Evolutionary conservation across 495 filamentous ascomycete species (phyloP).

Genomic region (Neurospora tetrasperma): DNA sequence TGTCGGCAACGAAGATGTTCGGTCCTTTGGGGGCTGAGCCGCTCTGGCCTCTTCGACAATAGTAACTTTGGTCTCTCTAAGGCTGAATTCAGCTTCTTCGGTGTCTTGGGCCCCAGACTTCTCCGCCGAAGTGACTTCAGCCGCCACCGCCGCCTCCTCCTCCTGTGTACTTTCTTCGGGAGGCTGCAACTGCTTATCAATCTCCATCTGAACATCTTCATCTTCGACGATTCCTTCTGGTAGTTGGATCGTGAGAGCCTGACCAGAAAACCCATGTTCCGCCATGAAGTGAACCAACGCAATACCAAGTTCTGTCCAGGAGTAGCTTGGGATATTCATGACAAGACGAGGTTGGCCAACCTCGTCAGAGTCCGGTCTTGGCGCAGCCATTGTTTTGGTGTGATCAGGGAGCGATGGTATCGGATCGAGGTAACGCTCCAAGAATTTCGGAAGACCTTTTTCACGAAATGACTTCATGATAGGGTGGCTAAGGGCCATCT

Average conservation of each 20-base stretch:
- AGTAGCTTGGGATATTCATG: conserved; percentile 20
- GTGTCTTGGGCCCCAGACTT: neutral
- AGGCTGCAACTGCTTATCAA: conserved; percentile 25
- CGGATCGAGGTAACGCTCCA: conserved; percentile 62
- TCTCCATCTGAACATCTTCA: conserved; percentile 29
- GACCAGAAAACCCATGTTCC: conserved; percentile 21
- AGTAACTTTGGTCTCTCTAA: neutral
- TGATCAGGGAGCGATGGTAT: conserved; percentile 64
- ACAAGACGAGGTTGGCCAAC: conserved; percentile 44
- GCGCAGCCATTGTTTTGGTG: conserved; percentile 23
- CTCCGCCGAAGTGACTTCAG: conserved; percentile 6
- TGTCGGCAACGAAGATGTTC: conserved; percentile 22
- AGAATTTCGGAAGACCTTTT: conserved; percentile 48
- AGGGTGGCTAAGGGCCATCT: conserved; percentile 56
- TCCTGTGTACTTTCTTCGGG: conserved; percentile 4
- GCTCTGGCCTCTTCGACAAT: neutral
- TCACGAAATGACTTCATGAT: conserved; percentile 52
- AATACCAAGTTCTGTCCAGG: conserved; percentile 36
- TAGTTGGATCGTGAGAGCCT: conserved; percentile 24
- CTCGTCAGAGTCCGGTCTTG: conserved; percentile 29
- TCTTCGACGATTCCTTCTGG: conserved; percentile 23
- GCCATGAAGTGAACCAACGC: conserved; percentile 24
- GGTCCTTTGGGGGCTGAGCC: conserved; percentile 22
- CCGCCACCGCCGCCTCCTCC: neutral
- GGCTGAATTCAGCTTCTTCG: neutral